Conservation (phyloP, 2,329 filamentous ascomycete species). For the Reticulascus tulasneorum region DNA sequence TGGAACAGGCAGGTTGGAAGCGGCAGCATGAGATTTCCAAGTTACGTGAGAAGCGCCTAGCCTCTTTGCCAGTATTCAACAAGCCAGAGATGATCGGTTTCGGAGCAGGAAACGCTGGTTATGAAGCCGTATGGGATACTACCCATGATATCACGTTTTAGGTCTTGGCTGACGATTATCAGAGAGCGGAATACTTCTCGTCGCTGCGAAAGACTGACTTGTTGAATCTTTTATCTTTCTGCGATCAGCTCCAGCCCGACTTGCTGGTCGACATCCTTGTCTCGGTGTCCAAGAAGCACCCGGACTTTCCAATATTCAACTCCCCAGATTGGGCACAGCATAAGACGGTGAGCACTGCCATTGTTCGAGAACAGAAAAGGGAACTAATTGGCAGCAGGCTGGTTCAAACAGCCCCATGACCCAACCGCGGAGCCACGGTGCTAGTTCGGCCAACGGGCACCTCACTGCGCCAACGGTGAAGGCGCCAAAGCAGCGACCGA, state of each 20-base stretch:
- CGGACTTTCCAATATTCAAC: constrained; percentile 37
- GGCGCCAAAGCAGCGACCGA: constrained; percentile 22
- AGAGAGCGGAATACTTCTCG: constrained; percentile 37
- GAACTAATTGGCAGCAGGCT: not conserved
- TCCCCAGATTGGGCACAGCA: constrained; percentile 34
- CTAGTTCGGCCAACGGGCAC: not conserved
- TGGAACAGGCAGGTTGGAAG: constrained; percentile 13
- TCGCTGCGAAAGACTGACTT: constrained; percentile 32
- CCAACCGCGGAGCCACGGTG: too few species aligned
- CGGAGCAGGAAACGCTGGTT: constrained; percentile 27
- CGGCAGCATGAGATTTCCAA: constrained; percentile 24
- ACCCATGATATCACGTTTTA: not conserved
- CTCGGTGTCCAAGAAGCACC: constrained; percentile 37
- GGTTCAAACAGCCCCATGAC: not conserved
- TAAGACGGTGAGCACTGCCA: constrained; percentile 6
- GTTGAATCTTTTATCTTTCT: constrained; percentile 35
- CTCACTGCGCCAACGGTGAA: constrained; percentile 1
- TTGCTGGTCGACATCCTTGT: constrained; percentile 37
- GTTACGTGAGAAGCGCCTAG: constrained; percentile 27
- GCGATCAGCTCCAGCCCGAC: constrained; percentile 36
- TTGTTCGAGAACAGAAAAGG: not conserved
- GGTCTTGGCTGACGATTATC: not conserved
- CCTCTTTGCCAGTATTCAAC: constrained; percentile 26
- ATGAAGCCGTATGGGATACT: constrained; percentile 21
- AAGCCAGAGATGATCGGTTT: constrained; percentile 36